These are phyloP conservation scores for Holtermanniella nyarrowii DNA, from an alignment of 768 basidiomycete genomes.

Conservation along the genomic window DNA sequence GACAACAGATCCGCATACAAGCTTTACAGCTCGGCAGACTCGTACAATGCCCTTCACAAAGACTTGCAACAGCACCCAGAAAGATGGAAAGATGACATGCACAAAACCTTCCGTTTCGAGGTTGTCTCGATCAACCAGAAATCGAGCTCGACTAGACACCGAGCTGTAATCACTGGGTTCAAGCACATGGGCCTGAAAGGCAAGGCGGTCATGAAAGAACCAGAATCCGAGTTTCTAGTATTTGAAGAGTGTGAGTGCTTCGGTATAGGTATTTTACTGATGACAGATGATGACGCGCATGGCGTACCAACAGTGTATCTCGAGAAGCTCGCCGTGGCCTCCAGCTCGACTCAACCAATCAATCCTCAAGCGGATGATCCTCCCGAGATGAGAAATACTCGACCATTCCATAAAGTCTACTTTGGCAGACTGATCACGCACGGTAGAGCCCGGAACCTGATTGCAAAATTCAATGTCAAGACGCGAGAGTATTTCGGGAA, in stretches of 20 bases:
- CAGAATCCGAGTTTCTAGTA: constrained; percentile 60
- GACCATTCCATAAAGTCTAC: constrained; percentile 28
- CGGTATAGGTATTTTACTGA: not conserved
- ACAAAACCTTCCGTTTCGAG: not conserved
- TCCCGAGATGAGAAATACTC: constrained; percentile 16
- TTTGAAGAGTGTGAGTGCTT: constrained; percentile 72
- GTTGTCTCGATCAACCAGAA: not conserved
- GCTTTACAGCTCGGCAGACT: constrained; percentile 60
- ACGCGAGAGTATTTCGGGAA: constrained; percentile 85
- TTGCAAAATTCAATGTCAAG: constrained; percentile 56
- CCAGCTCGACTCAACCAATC: not conserved
- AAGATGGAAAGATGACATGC: not conserved
- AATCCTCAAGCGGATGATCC: constrained; percentile 8
- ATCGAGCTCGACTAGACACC: not conserved
- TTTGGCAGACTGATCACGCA: constrained; percentile 34
- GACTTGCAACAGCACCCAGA: constrained; percentile 50
- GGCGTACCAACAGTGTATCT: constrained; percentile 7
- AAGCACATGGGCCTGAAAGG: constrained; percentile 74
- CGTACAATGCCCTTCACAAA: constrained; percentile 62
- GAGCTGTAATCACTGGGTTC: constrained; percentile 60
- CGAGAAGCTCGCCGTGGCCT: not conserved
- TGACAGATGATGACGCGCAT: constrained; percentile 3
- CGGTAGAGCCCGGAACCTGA: constrained; percentile 45
- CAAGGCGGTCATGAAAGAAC: constrained; percentile 67
- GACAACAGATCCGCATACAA: constrained; percentile 60